Evolutionary conservation across 2,329 filamentous ascomycete genomes (phyloP).

Genomic region (Aspergillus persii): DNA sequence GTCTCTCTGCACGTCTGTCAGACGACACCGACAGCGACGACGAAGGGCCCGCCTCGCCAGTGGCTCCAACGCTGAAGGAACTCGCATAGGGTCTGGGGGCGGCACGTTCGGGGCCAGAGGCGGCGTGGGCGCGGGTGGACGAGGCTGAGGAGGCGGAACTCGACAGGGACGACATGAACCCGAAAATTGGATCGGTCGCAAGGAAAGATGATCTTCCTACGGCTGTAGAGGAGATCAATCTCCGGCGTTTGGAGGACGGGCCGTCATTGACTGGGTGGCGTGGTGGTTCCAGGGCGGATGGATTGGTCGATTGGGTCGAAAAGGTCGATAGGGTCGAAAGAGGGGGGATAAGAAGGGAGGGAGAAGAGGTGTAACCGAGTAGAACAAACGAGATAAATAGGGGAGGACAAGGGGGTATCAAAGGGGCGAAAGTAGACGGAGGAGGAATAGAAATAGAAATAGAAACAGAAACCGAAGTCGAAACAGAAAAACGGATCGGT

Average conservation of each 20-base stretch:
- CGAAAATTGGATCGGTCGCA: neutral
- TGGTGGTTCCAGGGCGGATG: slow-evolving; percentile 22
- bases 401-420: neutral
- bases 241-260: slow-evolving; percentile 31
- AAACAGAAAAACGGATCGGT: neutral
- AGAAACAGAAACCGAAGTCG: too few species aligned
- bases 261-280: slow-evolving; percentile 33
- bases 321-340: neutral
- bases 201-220: slow-evolving; percentile 12
- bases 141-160: slow-evolving; percentile 17
- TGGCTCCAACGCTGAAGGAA: slow-evolving; percentile 11
- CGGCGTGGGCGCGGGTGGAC: slow-evolving; percentile 10
- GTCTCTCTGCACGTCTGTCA: slow-evolving; percentile 17
- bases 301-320: neutral
- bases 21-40: neutral
- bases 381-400: neutral
- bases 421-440: neutral
- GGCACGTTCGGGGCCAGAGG: slow-evolving; percentile 4
- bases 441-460: neutral
- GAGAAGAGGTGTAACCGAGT: neutral
- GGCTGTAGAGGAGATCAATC: slow-evolving; percentile 30
- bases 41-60: slow-evolving; percentile 16
- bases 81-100: slow-evolving; percentile 14
- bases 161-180: slow-evolving; percentile 27
- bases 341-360: neutral